Evolutionary conservation across 768 basidiomycete species (phyloP), one percentile per base, ranked within the genome.

Genomic region (Boletus subcaerulescens): DNA sequence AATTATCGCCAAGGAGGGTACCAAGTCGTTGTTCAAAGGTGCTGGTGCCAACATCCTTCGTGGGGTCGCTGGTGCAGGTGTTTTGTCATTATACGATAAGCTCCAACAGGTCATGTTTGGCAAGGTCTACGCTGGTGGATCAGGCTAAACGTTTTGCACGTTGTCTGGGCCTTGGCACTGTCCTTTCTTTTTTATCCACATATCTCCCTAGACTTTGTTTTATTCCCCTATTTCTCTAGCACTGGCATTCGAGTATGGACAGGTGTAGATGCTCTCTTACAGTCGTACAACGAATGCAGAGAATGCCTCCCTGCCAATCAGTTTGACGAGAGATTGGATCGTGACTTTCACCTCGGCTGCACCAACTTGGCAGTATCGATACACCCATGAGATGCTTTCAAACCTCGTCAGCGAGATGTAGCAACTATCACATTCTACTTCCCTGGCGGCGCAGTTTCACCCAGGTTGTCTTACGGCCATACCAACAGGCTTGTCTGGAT

Each of bases 41-140:
- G 95, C 94, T 70, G 95, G 91, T 84, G 92, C 85, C 68, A 87
- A 88, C 76, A 88, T 93, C 62, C 92, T 98, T 67, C 95, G 96
- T 86, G 96, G 96, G 84, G 93, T 99, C 71, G 96, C 97, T 73
- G 97, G 97, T 80, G 96, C 96, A 74, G 96, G 96, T 93, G 97
- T 98, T 67, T 77, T 99, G 71, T 98, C 97, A 49, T 80, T 98
- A 59, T 98, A 98, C 79, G 97, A 98, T 86, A 96, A 98, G 80
- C 86, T 97, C 70, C 96, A 98, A 76, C 81, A 92, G 73, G 74
- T 93, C 65, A 76, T 95, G 83, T 98, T 98, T 78, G 94, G 95
- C 86, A 97, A 96, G 84, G 95, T 98, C 76, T 98, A 98, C 90
- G 88, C 93, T 63, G 94, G 93, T 80, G 92, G 90, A 86, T 73